Conservation (phyloP, 805 yeast species). For the Schwanniomyces polymorphus region DNA sequence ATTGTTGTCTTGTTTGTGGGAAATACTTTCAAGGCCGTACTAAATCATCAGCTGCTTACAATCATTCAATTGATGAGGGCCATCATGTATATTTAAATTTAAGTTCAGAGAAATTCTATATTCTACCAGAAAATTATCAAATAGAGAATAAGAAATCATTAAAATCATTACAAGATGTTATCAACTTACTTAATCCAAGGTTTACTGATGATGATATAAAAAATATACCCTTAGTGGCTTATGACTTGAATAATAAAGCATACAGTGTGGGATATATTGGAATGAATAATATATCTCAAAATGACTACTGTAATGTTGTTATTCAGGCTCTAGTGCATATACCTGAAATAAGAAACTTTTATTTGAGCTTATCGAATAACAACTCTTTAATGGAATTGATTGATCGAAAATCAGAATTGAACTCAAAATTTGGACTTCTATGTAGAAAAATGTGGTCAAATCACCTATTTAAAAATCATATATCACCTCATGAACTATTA, state of each 20-base stretch:
- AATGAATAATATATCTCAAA: slow-evolving; percentile 50
- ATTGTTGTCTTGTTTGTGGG: slow-evolving; percentile 75
- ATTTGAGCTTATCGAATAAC: slow-evolving; percentile 29
- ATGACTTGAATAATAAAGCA: slow-evolving; percentile 44
- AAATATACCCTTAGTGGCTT: slow-evolving; percentile 22
- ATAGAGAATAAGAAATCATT: slow-evolving; percentile 21
- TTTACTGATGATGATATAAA: slow-evolving; percentile 37
- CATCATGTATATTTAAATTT: slow-evolving; percentile 68
- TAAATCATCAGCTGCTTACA: slow-evolving; percentile 61
- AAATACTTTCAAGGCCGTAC: slow-evolving; percentile 71
- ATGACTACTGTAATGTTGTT: slow-evolving; percentile 58
- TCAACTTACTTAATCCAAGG: slow-evolving; percentile 51
- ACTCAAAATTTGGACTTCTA: slow-evolving; percentile 44
- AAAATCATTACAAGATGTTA: slow-evolving; percentile 50
- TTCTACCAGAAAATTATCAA: slow-evolving; percentile 64
- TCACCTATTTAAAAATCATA: slow-evolving; percentile 55
- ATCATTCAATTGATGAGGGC: slow-evolving; percentile 60
- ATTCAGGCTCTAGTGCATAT: slow-evolving; percentile 59
- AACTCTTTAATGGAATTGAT: slow-evolving; percentile 18
- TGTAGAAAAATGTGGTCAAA: slow-evolving; percentile 66
- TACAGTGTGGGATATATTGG: slow-evolving; percentile 71
- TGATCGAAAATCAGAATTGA: slow-evolving; percentile 23
- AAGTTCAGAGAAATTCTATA: slow-evolving; percentile 46
- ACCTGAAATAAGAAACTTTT: slow-evolving; percentile 41
- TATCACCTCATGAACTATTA: slow-evolving; percentile 67